Conservation (phyloP, 768 basidiomycete species). For the Trametes villosa region DNA sequence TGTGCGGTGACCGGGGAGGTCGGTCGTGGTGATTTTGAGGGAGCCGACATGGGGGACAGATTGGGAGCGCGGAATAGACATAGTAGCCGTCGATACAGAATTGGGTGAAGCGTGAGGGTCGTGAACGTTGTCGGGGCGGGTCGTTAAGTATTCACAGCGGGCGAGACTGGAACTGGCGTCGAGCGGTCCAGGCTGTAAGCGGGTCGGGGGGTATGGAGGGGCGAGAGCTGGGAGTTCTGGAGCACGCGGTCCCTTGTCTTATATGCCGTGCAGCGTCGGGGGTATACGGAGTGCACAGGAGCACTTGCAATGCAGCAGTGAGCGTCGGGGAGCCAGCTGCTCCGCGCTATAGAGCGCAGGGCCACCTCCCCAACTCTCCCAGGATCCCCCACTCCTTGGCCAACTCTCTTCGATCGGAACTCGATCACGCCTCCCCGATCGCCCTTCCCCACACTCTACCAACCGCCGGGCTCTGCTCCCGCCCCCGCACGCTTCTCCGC, state of each 20-base stretch:
- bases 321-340: neutral
- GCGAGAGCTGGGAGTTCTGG: neutral
- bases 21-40: conserved; percentile 14
- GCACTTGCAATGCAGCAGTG: neutral
- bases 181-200: conserved; percentile 6
- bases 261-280: conserved; percentile 7
- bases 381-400: conserved; percentile 11
- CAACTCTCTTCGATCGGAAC: conserved; percentile 1
- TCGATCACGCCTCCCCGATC: conserved; percentile 6
- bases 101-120: neutral
- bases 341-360: neutral
- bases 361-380: conserved; percentile 21
- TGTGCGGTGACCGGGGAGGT: conserved; percentile 14
- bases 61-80: conserved; percentile 38
- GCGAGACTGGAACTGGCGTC: conserved; percentile 6
- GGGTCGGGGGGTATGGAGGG: neutral
- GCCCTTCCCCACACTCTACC: neutral
- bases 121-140: conserved; percentile 1
- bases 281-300: neutral
- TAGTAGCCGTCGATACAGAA: conserved; percentile 12
- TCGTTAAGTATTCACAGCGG: conserved; percentile 4
- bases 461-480: neutral
- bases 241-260: neutral
- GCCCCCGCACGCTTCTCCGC: neutral
- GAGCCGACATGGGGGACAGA: conserved; percentile 32